These are phyloP conservation scores for Nematocida major DNA, from an alignment of 371 early-diverging fungal genomes.

Conservation along the genomic window DNA sequence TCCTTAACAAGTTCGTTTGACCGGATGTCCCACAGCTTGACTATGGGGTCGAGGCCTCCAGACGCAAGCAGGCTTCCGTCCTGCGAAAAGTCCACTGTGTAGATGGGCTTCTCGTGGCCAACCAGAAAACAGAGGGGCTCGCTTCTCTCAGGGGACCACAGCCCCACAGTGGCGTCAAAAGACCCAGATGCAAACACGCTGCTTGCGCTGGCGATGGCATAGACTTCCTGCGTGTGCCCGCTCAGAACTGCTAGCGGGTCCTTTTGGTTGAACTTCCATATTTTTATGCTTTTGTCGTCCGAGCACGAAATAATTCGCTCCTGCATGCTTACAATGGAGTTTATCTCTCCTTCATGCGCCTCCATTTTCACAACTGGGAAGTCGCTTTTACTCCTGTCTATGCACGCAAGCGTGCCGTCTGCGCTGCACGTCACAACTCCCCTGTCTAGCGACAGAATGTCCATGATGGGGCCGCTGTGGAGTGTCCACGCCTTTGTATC, in stretches of 20 bases:
- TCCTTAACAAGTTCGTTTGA: conserved; percentile 48
- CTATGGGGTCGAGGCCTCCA: conserved; percentile 72
- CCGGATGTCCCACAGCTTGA: conserved; percentile 39
- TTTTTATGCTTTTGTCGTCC: conserved; percentile 73
- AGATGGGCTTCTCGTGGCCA: conserved; percentile 72
- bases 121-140: conserved; percentile 67
- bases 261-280: conserved; percentile 58
- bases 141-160: conserved; percentile 72
- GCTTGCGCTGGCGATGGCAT: conserved; percentile 72
- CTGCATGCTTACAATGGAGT: neutral
- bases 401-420: conserved; percentile 29
- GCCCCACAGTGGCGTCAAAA: conserved; percentile 75
- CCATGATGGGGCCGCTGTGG: conserved; percentile 50
- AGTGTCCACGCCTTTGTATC: conserved; percentile 24
- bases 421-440: conserved; percentile 44
- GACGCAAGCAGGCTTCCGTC: conserved; percentile 73
- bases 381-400: neutral
- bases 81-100: conserved; percentile 75
- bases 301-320: conserved; percentile 71
- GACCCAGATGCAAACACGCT: conserved; percentile 81
- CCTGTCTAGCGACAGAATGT: conserved; percentile 17
- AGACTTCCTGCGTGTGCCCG: conserved; percentile 73
- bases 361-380: neutral
- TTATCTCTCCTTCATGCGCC: conserved; percentile 39
- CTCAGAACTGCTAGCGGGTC: conserved; percentile 37